phyloP scores from a whole-genome alignment of 257 asterid species.

The Solanum sparsipilum region DNA sequence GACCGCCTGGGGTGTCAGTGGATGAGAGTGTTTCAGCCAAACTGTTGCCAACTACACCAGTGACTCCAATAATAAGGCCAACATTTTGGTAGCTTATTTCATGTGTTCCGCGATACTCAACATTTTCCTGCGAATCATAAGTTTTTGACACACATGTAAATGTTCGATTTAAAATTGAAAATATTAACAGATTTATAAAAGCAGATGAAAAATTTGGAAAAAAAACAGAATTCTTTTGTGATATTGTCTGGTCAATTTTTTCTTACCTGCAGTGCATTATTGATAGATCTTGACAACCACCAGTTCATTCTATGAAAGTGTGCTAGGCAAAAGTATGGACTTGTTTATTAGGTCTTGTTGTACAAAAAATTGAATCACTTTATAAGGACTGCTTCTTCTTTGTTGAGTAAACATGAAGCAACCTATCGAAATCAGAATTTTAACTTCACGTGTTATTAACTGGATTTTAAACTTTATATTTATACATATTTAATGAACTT shows the following conservation, averaged over 20 bases:
- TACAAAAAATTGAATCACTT: background rate
- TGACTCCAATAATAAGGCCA: conserved; percentile 69
- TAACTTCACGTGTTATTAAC: background rate
- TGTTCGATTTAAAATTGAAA: background rate
- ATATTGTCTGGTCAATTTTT: background rate
- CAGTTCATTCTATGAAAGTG: conserved; percentile 42
- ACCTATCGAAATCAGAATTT: background rate
- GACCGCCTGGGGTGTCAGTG: conserved; percentile 95
- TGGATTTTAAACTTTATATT: too few species aligned
- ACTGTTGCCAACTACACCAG: conserved; percentile 90
- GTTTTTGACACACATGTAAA: background rate
- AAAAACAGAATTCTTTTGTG: background rate
- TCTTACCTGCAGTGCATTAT: conserved; percentile 53
- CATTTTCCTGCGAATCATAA: conserved; percentile 31
- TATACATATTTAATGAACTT: too few species aligned
- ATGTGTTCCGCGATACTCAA: conserved; percentile 46
- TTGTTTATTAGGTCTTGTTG: background rate
- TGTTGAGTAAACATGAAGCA: background rate
- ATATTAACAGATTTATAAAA: background rate
- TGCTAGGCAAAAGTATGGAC: background rate
- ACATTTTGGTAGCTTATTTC: conserved; percentile 48
- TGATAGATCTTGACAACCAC: conserved; percentile 90
- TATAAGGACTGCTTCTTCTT: background rate
- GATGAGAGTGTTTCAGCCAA: conserved; percentile 87
- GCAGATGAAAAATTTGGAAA: background rate